Percentiles rank a stretch among this genome's conserved stretches.
phyloP scores from a whole-genome alignment of 352 stramenopile species.

The Phytophthora litchii region DNA sequence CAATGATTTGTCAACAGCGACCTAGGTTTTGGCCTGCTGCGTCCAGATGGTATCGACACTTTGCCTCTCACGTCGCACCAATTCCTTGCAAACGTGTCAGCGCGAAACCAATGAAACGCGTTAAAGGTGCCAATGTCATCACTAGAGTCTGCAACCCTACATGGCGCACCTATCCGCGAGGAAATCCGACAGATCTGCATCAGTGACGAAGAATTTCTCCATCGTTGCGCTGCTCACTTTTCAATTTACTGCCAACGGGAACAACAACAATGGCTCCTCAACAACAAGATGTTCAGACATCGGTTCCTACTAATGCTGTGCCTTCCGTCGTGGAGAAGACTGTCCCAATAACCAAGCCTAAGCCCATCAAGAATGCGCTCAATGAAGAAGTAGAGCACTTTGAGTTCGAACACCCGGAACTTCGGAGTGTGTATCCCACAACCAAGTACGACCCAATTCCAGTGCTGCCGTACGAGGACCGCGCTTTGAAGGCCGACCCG shows the following conservation, averaged over 20 bases:
- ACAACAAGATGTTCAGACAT: constrained; percentile 20
- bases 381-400: constrained; percentile 25
- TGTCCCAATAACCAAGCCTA: constrained; percentile 1
- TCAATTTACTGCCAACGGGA: constrained; percentile 10
- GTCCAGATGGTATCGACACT: constrained; percentile 10
- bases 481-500: constrained; percentile 18
- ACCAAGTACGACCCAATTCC: constrained; percentile 22
- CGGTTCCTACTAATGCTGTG: background rate
- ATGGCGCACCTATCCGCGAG: constrained; percentile 14
- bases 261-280: constrained; percentile 37
- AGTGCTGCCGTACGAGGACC: constrained; percentile 24
- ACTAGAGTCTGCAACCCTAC: constrained; percentile 12
- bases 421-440: constrained; percentile 16
- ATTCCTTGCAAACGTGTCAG: constrained; percentile 12
- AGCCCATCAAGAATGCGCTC: constrained; percentile 36
- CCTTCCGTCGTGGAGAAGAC: constrained; percentile 6
- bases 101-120: constrained; percentile 25
- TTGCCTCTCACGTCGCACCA: background rate
- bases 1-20: constrained; percentile 3
- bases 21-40: constrained; percentile 14
- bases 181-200: background rate
- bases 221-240: constrained; percentile 11
- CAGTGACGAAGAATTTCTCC: background rate
- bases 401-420: constrained; percentile 20
- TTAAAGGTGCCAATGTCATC: constrained; percentile 18